Evolutionary conservation across 148 eudicot genomes (phyloP).

Genomic region (Diospyros kaki): DNA sequence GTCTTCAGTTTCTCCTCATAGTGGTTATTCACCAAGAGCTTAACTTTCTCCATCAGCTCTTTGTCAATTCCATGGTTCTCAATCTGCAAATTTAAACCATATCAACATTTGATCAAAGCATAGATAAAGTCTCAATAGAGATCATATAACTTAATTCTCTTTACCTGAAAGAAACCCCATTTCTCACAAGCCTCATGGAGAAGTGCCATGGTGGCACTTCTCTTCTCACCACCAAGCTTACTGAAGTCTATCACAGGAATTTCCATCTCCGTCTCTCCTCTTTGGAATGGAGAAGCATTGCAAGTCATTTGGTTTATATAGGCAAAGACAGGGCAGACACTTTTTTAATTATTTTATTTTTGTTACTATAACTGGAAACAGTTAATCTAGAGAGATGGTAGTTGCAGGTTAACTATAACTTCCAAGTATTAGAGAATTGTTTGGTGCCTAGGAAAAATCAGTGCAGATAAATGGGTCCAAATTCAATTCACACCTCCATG

Average conservation of each 20-base stretch:
- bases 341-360: not conserved
- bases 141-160: not conserved
- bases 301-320: constrained; percentile 17
- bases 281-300: constrained; percentile 10
- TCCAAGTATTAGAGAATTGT: not conserved
- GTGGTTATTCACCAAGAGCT: constrained; percentile 47
- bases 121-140: not conserved
- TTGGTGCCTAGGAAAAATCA: constrained; percentile 8
- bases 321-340: constrained; percentile 3
- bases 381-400: constrained; percentile 15
- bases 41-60: constrained; percentile 58
- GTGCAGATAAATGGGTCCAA: constrained; percentile 9
- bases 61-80: constrained; percentile 71
- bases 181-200: constrained; percentile 77
- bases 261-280: constrained; percentile 36
- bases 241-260: constrained; percentile 72
- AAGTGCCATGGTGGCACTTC: constrained; percentile 61
- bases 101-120: not conserved
- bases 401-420: constrained; percentile 16
- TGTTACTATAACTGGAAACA: not conserved
- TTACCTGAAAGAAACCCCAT: constrained; percentile 83
- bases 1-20: constrained; percentile 63
- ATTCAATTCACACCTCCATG: constrained; percentile 24
- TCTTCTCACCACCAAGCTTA: constrained; percentile 58
- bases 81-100: constrained; percentile 40